These are phyloP conservation scores for Bacidia rubella DNA, from an alignment of 495 filamentous ascomycete genomes.

Conservation along the genomic window DNA sequence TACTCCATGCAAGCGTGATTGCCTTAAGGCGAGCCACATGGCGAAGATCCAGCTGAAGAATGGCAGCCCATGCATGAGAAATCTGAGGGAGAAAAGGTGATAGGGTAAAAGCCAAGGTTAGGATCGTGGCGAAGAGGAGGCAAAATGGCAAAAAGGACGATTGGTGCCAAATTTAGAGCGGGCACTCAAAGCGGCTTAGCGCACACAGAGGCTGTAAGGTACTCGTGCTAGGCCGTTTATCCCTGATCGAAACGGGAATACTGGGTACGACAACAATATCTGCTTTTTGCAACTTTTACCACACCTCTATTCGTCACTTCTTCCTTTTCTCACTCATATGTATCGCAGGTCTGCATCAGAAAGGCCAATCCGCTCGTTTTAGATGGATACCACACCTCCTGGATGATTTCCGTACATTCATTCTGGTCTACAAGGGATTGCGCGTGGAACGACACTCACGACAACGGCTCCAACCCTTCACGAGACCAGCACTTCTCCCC, in stretches of 20 bases:
- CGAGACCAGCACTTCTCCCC: neutral
- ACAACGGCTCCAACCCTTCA: neutral
- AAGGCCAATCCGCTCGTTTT: neutral
- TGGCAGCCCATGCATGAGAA: neutral
- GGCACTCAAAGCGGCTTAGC: neutral
- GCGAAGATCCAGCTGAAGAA: neutral
- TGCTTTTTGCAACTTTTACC: neutral
- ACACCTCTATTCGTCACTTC: neutral
- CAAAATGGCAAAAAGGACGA: neutral
- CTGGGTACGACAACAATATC: neutral
- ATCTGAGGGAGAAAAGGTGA: neutral
- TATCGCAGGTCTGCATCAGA: neutral
- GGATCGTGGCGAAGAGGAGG: neutral
- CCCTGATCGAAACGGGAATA: neutral
- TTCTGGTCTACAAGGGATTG: neutral
- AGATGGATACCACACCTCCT: neutral
- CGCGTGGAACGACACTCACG: neutral
- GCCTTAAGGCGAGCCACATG: neutral
- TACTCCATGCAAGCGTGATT: neutral
- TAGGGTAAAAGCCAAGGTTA: neutral
- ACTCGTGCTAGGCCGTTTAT: neutral
- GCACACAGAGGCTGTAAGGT: neutral
- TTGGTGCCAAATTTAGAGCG: neutral
- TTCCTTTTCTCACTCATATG: neutral
- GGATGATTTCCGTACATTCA: neutral